These are phyloP conservation scores for Cryptococcus sp. DNA, from an alignment of 1,284 basidiomycete species.

Conservation along the genomic window DNA sequence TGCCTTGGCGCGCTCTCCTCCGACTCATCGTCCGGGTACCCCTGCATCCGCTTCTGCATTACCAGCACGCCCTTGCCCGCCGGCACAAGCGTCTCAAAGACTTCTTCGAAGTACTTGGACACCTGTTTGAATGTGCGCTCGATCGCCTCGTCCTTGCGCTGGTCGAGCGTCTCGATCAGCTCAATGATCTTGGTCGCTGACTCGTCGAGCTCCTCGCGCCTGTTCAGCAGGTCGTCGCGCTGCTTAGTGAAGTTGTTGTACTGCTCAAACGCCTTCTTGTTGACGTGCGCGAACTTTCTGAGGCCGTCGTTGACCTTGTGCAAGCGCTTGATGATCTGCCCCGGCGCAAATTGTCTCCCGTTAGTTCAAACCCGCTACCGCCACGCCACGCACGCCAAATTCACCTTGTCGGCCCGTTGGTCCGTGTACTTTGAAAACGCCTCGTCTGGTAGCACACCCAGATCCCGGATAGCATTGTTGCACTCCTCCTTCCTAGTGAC, in stretches of 20 bases:
- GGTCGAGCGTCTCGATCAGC: slow-evolving; percentile 91
- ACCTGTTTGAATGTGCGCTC: slow-evolving; percentile 98
- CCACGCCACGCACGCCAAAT: slow-evolving; percentile 29
- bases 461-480: slow-evolving; percentile 88
- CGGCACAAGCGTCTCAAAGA: slow-evolving; percentile 96
- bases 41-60: slow-evolving; percentile 84
- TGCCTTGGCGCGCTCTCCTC: slow-evolving; percentile 22
- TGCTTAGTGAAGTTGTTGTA: slow-evolving; percentile 98
- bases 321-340: slow-evolving; percentile 80
- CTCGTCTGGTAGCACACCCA: slow-evolving; percentile 94
- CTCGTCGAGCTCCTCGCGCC: slow-evolving; percentile 84
- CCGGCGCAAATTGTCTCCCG: slow-evolving; percentile 1
- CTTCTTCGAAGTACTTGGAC: slow-evolving; percentile 91
- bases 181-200: slow-evolving; percentile 87
- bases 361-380: no score
- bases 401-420: slow-evolving; percentile 74
- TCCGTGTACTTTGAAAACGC: slow-evolving; percentile 92
- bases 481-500: slow-evolving; percentile 82
- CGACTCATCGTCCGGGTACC: slow-evolving; percentile 51
- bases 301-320: slow-evolving; percentile 86
- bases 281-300: slow-evolving; percentile 96
- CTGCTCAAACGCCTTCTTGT: slow-evolving; percentile 99
- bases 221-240: slow-evolving; percentile 80
- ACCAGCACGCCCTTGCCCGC: slow-evolving; percentile 85
- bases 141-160: slow-evolving; percentile 97